Conservation (phyloP, 305 asterid species). For the Fraxinus greggii region DNA sequence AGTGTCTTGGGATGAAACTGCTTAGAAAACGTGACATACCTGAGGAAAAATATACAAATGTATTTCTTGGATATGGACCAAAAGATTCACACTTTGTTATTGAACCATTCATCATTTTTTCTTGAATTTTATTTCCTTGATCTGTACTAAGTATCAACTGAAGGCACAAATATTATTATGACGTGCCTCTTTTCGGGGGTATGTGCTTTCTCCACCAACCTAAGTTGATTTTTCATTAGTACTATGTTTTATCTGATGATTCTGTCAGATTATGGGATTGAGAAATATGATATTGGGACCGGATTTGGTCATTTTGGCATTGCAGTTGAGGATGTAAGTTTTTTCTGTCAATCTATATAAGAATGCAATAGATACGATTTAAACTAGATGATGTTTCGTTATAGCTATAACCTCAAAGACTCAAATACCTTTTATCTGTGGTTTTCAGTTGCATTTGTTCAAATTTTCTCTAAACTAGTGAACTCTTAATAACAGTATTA, state of each 20-base stretch:
- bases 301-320: constrained; percentile 96
- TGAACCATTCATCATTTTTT: constrained; percentile 41
- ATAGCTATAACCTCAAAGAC: neutral
- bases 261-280: constrained; percentile 86
- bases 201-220: constrained; percentile 2
- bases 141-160: neutral
- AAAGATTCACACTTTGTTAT: constrained; percentile 97
- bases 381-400: neutral
- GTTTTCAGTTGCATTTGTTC: constrained; percentile 10
- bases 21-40: constrained; percentile 89
- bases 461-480: neutral
- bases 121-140: neutral
- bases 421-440: neutral
- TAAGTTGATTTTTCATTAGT: constrained; percentile 19
- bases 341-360: constrained; percentile 22
- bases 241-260: constrained; percentile 28
- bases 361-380: neutral
- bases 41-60: constrained; percentile 93
- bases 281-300: constrained; percentile 82
- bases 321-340: constrained; percentile 95
- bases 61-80: constrained; percentile 96
- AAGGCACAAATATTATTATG: constrained; percentile 19
- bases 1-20: constrained; percentile 95
- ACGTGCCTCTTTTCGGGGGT: neutral
- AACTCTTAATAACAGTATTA: neutral